A percentile compares a stretch with the other conserved stretches of the same genome.
phyloP scores from a whole-genome alignment of 2,329 filamentous ascomycete species.

The Pseudovirgaria hyperparasitica region DNA sequence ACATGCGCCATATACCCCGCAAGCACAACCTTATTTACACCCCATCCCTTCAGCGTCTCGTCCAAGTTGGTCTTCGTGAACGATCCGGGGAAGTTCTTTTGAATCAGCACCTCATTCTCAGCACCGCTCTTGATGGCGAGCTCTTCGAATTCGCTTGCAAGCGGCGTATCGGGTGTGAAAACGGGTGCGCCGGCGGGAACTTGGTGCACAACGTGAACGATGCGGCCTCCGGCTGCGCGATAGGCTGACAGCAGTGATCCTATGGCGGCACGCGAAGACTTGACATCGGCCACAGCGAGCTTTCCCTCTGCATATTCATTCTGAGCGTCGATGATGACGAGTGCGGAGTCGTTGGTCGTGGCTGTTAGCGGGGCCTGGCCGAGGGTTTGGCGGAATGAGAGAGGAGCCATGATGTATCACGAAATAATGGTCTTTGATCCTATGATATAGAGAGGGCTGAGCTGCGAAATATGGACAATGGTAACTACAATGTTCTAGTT shows the following conservation, averaged over 20 bases:
- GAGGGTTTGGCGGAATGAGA: slow-evolving; percentile 41
- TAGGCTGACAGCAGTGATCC: slow-evolving; percentile 45
- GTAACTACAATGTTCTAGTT: too few species aligned
- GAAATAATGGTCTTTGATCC: too few species aligned
- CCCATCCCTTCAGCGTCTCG: slow-evolving; percentile 37
- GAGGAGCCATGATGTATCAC: too few species aligned
- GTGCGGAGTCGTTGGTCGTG: slow-evolving; percentile 42
- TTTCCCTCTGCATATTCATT: slow-evolving; percentile 53
- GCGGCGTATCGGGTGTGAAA: slow-evolving; percentile 48
- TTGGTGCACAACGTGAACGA: slow-evolving; percentile 51
- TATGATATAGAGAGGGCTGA: too few species aligned
- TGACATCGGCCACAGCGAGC: slow-evolving; percentile 43
- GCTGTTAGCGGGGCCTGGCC: slow-evolving; percentile 44
- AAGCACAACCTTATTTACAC: slow-evolving; percentile 48
- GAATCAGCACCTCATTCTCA: slow-evolving; percentile 40
- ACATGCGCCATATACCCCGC: slow-evolving; percentile 55
- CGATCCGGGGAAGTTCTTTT: slow-evolving; percentile 44
- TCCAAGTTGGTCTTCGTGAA: slow-evolving; percentile 51
- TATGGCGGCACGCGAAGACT: slow-evolving; percentile 43
- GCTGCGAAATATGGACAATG: too few species aligned
- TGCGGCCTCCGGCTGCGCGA: slow-evolving; percentile 38
- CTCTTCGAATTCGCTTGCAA: slow-evolving; percentile 50
- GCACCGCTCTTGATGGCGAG: too few species aligned
- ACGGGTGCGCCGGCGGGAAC: slow-evolving; percentile 49
- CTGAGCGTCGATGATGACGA: slow-evolving; percentile 59